These are phyloP conservation scores for Epichloe gansuensis DNA, from an alignment of 2,329 filamentous ascomycete genomes.

Conservation along the genomic window DNA sequence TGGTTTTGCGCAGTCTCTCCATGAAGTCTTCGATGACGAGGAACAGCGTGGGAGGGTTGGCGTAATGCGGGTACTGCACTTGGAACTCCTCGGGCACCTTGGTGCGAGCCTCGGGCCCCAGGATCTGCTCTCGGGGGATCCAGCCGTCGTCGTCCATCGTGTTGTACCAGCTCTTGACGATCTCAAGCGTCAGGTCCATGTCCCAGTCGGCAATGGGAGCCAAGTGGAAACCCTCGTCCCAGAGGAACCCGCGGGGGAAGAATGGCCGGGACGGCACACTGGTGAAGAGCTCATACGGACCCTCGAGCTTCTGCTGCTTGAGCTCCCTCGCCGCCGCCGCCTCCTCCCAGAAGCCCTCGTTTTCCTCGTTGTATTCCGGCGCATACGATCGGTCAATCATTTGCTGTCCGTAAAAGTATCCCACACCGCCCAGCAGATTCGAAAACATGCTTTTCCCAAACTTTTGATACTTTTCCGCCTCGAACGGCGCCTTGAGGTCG, in stretches of 20 bases:
- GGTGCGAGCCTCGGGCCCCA: conserved; percentile 81
- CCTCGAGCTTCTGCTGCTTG: conserved; percentile 57
- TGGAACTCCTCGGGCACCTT: conserved; percentile 92
- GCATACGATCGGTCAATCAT: conserved; percentile 84
- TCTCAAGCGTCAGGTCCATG: conserved; percentile 71
- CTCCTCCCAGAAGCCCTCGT: conserved; percentile 92
- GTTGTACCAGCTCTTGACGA: conserved; percentile 90
- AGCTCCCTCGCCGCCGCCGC: conserved; percentile 65
- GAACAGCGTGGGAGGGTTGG: conserved; percentile 91
- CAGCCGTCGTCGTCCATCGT: conserved; percentile 95
- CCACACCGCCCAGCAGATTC: conserved; percentile 85
- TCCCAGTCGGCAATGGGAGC: conserved; percentile 91
- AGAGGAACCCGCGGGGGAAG: conserved; percentile 91
- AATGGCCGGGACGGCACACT: conserved; percentile 87
- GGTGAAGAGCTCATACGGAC: conserved; percentile 80
- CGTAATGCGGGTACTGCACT: conserved; percentile 91
- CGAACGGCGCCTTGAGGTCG: conserved; percentile 63
- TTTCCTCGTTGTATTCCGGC: conserved; percentile 88
- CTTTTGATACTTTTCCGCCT: conserved; percentile 54
- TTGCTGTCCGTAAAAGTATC: conserved; percentile 84
- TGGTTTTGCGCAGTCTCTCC: conserved; percentile 53
- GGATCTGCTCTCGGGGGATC: conserved; percentile 93
- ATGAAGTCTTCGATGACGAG: conserved; percentile 77
- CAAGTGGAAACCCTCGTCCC: conserved; percentile 96
- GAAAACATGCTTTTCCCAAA: conserved; percentile 90